These are phyloP conservation scores for Iris pallida DNA, from an alignment of 116 monocot genomes.

Conservation along the genomic window DNA sequence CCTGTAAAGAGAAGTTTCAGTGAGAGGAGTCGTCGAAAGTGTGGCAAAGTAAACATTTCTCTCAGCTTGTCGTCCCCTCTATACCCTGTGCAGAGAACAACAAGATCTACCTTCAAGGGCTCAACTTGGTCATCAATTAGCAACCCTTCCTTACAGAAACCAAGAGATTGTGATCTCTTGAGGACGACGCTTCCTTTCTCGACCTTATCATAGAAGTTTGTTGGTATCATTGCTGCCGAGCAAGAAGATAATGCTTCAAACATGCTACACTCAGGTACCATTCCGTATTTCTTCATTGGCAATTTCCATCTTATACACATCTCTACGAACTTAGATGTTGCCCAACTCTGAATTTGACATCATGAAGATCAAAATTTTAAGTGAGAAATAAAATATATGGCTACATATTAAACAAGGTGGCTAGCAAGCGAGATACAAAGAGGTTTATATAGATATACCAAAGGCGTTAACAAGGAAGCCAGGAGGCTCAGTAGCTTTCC, in stretches of 20 bases:
- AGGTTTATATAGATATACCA: constrained; percentile 52
- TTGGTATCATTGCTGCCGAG: constrained; percentile 35
- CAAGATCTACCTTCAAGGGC: constrained; percentile 40
- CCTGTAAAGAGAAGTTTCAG: constrained; percentile 13
- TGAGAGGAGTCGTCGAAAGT: constrained; percentile 10
- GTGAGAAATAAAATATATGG: not conserved
- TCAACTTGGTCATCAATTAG: constrained; percentile 32
- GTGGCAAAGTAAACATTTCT: constrained; percentile 38
- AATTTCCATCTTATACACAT: constrained; percentile 36
- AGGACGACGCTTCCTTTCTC: constrained; percentile 73
- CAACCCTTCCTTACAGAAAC: constrained; percentile 47
- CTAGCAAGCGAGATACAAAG: not conserved
- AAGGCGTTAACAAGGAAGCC: constrained; percentile 49
- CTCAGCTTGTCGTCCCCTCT: constrained; percentile 63
- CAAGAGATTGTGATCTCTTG: constrained; percentile 46
- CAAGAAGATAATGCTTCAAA: constrained; percentile 28
- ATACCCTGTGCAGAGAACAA: constrained; percentile 69
- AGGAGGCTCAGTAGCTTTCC: constrained; percentile 43
- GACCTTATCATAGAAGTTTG: constrained; percentile 60
- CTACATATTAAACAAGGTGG: not conserved
- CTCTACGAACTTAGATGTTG: constrained; percentile 55
- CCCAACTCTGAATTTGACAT: constrained; percentile 31
- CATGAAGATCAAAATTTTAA: no score
- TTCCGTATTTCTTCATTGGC: constrained; percentile 56
- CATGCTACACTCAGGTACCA: constrained; percentile 70